Evolutionary conservation across 345 rosid genomes (phyloP), one percentile per base, ranked within the genome.

Genomic region (Acer negundo): DNA sequence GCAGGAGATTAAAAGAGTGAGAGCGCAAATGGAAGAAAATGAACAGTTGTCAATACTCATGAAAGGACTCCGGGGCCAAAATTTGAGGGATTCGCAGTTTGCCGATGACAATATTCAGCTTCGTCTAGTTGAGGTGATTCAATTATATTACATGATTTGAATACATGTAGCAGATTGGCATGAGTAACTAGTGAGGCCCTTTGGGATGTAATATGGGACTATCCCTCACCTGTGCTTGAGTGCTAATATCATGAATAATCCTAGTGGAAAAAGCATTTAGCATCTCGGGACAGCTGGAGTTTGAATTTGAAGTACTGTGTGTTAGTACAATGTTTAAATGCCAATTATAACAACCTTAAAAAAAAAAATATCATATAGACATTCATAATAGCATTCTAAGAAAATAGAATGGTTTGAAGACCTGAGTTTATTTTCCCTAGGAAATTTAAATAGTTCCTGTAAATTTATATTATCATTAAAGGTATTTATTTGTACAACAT

Each of bases 21-120:
- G 98, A 78, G 98, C 96, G 62, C 96, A 95, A 76, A 93, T 93
- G 98, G 99, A 95, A 85, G 90, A 93, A 82, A 87, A 95, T 78
- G 99, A 95, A 74, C 83, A 92, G 61, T 67, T 95, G 63, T 82
- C 99, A 11, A 91, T 87, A n/a, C 79, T 93, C 2, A 95, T 95
- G 99, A 87, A 85, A 84, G 99, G 99, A 4, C 88, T 95, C 73
- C 90, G 98, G 62, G 99, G 99, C 47, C 99, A 92, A 83, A 95
- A 93, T 78, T 74, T 95, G 79, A 89, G 88, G 75, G 99, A 95
- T 77, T 82, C 89, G 0, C 90, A 87, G 72, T 93, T 95, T 71
- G 98, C 99, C 4, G 99, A 91, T 75, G 86, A 90, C 80, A 90
- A 69, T 78, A 65, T 93, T 73, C 84, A 84, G 83, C 93, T 95